Percentiles rank a stretch among this genome's conserved stretches.
Conservation (phyloP, 2,329 filamentous ascomycete genomes). For the Alternaria burnsii region DNA sequence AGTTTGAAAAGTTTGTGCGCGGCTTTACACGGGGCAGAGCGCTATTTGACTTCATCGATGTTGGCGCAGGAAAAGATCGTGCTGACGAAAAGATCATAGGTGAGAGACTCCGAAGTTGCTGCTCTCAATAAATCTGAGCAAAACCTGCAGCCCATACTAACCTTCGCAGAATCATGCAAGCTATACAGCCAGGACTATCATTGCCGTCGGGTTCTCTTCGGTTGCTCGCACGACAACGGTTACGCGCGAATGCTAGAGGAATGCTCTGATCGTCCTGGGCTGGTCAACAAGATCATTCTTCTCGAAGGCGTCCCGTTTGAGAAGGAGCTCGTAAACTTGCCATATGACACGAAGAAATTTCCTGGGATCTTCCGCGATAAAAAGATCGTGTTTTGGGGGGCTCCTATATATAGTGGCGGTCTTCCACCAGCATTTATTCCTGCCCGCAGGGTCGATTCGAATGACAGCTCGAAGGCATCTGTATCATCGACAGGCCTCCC, state of each 20-base stretch:
- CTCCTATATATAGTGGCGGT: slow-evolving; percentile 6
- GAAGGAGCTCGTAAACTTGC: slow-evolving; percentile 60
- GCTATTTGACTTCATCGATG: slow-evolving; percentile 56
- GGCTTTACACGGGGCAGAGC: slow-evolving; percentile 63
- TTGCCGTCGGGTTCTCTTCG: slow-evolving; percentile 68
- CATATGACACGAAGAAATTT: slow-evolving; percentile 62
- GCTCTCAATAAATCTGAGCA: not conserved
- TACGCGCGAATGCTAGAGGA: slow-evolving; percentile 64
- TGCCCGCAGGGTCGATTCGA: slow-evolving; percentile 1
- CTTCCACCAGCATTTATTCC: slow-evolving; percentile 4
- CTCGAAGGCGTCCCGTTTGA: slow-evolving; percentile 66
- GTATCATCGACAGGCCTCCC: slow-evolving; percentile 36
- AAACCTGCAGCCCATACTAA: slow-evolving; percentile 10
- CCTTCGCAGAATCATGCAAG: slow-evolving; percentile 61
- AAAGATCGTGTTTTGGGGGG: slow-evolving; percentile 51
- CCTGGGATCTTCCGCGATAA: slow-evolving; percentile 62
- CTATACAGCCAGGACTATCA: slow-evolving; percentile 65
- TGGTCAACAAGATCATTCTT: slow-evolving; percentile 61
- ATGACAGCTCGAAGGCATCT: slow-evolving; percentile 21
- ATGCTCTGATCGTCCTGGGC: slow-evolving; percentile 55
- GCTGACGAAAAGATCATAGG: slow-evolving; percentile 59
- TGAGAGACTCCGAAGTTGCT: slow-evolving; percentile 43
- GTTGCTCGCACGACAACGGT: slow-evolving; percentile 65
- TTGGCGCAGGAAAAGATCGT: slow-evolving; percentile 56
- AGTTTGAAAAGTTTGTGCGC: slow-evolving; percentile 62